Base-by-base conservation (phyloP, 805 yeast species). In the Candida tibetensis region DNA sequence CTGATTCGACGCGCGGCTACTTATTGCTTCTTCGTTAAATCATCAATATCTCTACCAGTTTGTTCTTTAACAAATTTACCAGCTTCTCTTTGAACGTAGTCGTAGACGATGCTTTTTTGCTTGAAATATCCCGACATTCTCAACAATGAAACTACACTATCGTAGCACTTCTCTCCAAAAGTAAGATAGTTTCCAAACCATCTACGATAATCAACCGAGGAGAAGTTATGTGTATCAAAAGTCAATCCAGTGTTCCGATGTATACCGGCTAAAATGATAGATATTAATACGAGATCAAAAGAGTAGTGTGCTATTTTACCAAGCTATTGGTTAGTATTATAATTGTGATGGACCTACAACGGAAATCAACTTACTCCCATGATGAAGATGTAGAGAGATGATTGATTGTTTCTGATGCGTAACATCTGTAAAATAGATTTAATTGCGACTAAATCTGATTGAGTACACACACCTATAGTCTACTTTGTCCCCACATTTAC, bases 221-320 rank as follows among this genome's bases (percentile, higher is more conserved):
- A 77, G 37, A 79, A 69, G 36, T 61, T 56, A 22, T 66, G 53
- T 5, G 81, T 69, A 55, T 77, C 70, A 59, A 80, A 57, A 43
- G 74, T 75, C 32, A 81, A 68, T 0, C 97, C 97, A 0, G 96
- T 85, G 45, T 85, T 81, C 45, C 88, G 75, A 57, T 87, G 83
- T 37, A 90, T 74, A 3, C 95, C 95, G 0, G 97, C 96, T 30
- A 91, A 66, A 10, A 90, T 69, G 57, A 93, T 78, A 2, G 96
- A 85, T 6, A 87, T 66, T 41, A 90, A 68, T 3, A 90, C 77
- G 45, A 89, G 72, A 55, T 90, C 97, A 39, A 88, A 52, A 0
- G 91, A 76, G 49, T 78, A 77, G 61, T 88, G 96, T 8, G 84
- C 58, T 39, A 82, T 48, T 57, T 71, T 77, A 2, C 89, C 88